These are phyloP conservation scores for Rhodotorula toruloides DNA, from an alignment of 768 basidiomycete genomes.

Conservation along the genomic window DNA sequence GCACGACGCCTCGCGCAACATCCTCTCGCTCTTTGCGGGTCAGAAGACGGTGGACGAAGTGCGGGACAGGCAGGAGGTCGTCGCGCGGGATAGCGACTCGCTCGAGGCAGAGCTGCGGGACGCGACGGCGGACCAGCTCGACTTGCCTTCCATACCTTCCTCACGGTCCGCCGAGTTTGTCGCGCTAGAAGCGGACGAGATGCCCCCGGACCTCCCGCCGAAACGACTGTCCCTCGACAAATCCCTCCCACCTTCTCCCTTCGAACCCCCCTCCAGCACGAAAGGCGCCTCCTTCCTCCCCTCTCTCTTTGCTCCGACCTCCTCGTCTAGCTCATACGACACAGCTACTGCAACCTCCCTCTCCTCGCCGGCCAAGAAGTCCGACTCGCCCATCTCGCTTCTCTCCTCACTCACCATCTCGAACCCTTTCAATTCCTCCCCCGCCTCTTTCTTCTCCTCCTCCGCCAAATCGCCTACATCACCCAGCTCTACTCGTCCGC, in stretches of 20 bases:
- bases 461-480: background rate
- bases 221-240: background rate
- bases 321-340: background rate
- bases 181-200: conserved; percentile 4
- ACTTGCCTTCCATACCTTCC: background rate
- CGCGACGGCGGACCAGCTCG: conserved; percentile 12
- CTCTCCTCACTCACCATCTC: conserved; percentile 26
- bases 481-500: conserved; percentile 1
- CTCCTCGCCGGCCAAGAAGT: background rate
- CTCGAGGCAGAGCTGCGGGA: conserved; percentile 21
- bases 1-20: background rate
- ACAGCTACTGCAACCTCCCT: background rate
- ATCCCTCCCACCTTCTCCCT: conserved; percentile 1
- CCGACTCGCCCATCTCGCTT: conserved; percentile 9
- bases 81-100: conserved; percentile 2
- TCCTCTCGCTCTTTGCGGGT: conserved; percentile 29
- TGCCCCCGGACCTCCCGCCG: background rate
- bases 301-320: background rate
- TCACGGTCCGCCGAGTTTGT: background rate
- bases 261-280: background rate
- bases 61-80: background rate
- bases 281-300: background rate
- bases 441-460: background rate
- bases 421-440: conserved; percentile 20
- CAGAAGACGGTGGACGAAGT: conserved; percentile 4